phyloP scores from a whole-genome alignment of 2,329 filamentous ascomycete species.

The Alternaria dauci region DNA sequence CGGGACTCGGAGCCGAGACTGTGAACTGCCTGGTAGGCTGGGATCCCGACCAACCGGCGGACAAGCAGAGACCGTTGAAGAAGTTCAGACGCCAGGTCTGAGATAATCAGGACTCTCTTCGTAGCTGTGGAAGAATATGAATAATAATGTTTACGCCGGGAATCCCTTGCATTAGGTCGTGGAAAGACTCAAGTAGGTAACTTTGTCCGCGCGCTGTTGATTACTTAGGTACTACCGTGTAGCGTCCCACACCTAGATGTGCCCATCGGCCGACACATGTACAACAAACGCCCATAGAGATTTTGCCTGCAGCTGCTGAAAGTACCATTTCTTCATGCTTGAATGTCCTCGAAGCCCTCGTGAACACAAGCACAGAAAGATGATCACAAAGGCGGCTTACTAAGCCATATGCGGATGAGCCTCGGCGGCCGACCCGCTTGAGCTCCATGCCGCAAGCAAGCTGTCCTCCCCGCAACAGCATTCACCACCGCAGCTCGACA shows the following conservation, averaged over 20 bases:
- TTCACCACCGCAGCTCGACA: neutral
- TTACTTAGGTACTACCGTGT: neutral
- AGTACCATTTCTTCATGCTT: too few species aligned
- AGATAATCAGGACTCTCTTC: neutral
- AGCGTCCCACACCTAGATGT: neutral
- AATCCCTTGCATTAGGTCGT: neutral
- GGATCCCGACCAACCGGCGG: constrained; percentile 28
- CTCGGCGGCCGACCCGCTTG: constrained; percentile 1
- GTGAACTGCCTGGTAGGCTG: constrained; percentile 42
- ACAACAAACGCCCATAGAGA: too few species aligned
- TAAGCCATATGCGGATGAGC: neutral
- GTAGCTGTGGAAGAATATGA: neutral
- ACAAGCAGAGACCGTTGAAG: constrained; percentile 12
- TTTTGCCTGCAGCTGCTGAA: too few species aligned
- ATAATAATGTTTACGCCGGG: too few species aligned
- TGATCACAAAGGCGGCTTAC: neutral
- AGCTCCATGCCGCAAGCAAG: constrained; percentile 17
- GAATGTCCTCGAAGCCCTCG: too few species aligned
- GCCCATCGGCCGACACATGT: too few species aligned
- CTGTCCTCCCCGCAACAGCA: constrained; percentile 17
- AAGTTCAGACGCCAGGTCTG: constrained; percentile 5
- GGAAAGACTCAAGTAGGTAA: too few species aligned
- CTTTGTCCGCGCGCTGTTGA: neutral
- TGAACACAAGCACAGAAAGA: neutral
- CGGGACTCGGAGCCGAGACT: constrained; percentile 38